Evolutionary conservation across 2,329 filamentous ascomycete species (phyloP), one percentile per base, ranked within the genome.

Genomic region (Scleromitrula shiraiana): DNA sequence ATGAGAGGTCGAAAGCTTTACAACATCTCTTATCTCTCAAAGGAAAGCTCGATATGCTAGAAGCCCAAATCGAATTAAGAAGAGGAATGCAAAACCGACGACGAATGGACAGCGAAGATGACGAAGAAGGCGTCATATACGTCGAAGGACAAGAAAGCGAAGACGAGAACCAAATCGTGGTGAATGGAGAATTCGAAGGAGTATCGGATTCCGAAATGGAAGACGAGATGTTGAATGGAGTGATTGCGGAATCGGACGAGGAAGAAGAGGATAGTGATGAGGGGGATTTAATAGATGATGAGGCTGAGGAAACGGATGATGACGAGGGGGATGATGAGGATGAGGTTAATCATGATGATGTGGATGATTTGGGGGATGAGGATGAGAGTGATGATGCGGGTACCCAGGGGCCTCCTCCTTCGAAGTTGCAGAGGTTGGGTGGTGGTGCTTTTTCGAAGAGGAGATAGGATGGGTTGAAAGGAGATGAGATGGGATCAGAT

Each of bases 1-100:
- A 89, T 53, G 88, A 95, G 68, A 82, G 93, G 35, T 84, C 89
- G 27, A 83, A 82, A 54, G 89, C 88, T 14, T 74, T 97, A 20
- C 82, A 85, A 53, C 88, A 85, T 55, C 72, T 98, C 38, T 73
- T 98, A 29, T 79, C 90, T 17, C 76, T 98, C 51, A 96, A 96
- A 71, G 93, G 93, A 20, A 95, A 96, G 68, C 75, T 98, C 26
- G 91, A 97, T 63, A 88, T 98, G 79, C 75, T 97, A 41, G 85
- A 93, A 60, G 83, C 88, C 6, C 93, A 98, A 68, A 83, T 97
- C 66, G 80, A 87, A 59, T 70, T 95, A 59, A 76, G 93, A 41
- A 80, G 80, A 59, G 78, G 76, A 52, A 80, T 89, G 67, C 80
- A 84, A 60, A 74, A 62, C 48, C 54, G 64, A 56, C 49, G 69